Percentiles rank a stretch among this genome's conserved stretches.
Evolutionary conservation across 176 grass and related monocot genomes (phyloP).

Genomic region (Dendrocalamus sinicus): DNA sequence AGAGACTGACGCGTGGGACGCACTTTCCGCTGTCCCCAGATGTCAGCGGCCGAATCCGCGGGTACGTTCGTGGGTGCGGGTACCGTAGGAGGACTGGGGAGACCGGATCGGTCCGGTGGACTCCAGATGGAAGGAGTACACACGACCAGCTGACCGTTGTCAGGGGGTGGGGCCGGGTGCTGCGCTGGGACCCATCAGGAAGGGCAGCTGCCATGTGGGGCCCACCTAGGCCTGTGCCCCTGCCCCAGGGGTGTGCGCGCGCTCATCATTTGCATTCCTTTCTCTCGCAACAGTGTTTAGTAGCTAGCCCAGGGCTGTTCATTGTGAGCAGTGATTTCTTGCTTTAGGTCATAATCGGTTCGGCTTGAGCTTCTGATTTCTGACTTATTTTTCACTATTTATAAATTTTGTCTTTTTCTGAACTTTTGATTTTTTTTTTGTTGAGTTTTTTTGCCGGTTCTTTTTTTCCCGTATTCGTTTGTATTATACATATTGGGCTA

Average conservation of each 20-base stretch:
- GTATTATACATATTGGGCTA: too few relatives aligned
- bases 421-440: too few relatives aligned
- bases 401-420: too few relatives aligned
- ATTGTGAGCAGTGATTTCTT: too few relatives aligned
- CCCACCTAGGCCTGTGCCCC: background rate
- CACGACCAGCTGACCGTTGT: background rate
- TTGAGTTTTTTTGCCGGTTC: too few relatives aligned
- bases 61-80: too few relatives aligned
- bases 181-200: background rate
- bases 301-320: too few relatives aligned
- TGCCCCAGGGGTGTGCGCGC: background rate
- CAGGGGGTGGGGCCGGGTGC: constrained; percentile 10
- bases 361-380: too few relatives aligned
- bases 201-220: background rate
- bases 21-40: rapidly evolving
- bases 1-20: rapidly evolving
- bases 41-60: rapidly evolving
- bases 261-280: background rate
- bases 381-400: too few relatives aligned
- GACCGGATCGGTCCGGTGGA: background rate
- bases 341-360: too few relatives aligned
- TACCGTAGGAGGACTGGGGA: background rate
- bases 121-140: background rate
- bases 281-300: background rate
- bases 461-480: too few relatives aligned